Evolutionary conservation across 805 yeast genomes (phyloP).

Genomic region (Kazachstania psychrophila): DNA sequence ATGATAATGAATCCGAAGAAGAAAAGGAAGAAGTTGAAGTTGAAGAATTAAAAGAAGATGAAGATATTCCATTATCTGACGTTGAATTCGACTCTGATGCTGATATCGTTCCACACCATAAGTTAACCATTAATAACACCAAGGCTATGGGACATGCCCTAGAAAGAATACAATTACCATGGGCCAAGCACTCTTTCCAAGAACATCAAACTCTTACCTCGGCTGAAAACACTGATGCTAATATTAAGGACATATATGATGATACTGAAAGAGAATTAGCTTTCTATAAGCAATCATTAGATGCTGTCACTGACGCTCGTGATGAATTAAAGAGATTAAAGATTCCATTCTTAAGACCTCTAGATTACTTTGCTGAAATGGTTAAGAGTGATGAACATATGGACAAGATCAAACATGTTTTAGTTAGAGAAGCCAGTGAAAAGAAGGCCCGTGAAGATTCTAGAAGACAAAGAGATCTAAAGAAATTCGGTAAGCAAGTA

Average conservation of each 20-base stretch:
- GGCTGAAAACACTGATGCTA: constrained; percentile 47
- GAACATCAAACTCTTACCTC: constrained; percentile 77
- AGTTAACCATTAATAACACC: constrained; percentile 76
- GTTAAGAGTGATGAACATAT: constrained; percentile 95
- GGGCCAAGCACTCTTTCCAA: constrained; percentile 57
- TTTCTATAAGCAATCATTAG: constrained; percentile 87
- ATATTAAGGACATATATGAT: constrained; percentile 80
- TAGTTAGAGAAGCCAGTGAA: constrained; percentile 68
- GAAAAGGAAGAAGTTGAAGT: constrained; percentile 36
- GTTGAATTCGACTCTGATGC: constrained; percentile 92
- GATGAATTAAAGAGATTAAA: constrained; percentile 54
- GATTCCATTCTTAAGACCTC: constrained; percentile 85
- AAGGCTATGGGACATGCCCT: constrained; percentile 71
- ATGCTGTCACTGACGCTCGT: constrained; percentile 70
- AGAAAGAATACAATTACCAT: constrained; percentile 52
- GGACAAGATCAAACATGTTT: constrained; percentile 80
- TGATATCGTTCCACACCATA: constrained; percentile 86
- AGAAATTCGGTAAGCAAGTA: constrained; percentile 96
- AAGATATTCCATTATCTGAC: constrained; percentile 80
- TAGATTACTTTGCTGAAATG: constrained; percentile 98
- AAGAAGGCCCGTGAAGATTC: constrained; percentile 91
- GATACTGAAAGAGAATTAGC: constrained; percentile 94
- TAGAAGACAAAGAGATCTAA: constrained; percentile 84
- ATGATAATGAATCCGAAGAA: constrained; percentile 40
- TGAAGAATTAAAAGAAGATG: constrained; percentile 59